These are phyloP conservation scores for Pelargonium citronellum DNA, from an alignment of 441 rosid species.

Conservation along the genomic window DNA sequence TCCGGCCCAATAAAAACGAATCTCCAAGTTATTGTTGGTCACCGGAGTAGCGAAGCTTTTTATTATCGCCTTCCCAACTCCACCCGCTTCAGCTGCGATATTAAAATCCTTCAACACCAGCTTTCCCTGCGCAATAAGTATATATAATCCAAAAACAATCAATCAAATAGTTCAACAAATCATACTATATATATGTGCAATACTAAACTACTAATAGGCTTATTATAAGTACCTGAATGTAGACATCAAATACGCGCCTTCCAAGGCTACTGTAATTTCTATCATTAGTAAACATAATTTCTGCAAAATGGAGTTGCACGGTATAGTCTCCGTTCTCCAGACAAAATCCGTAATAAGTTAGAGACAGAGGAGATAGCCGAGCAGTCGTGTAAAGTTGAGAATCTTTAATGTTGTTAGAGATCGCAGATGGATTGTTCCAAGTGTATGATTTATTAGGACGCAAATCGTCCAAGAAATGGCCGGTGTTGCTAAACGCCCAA, in stretches of 20 bases:
- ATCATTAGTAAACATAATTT: constrained; percentile 34
- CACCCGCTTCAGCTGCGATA: constrained; percentile 42
- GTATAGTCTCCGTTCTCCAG: constrained; percentile 42
- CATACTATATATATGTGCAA: no score
- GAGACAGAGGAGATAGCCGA: constrained; percentile 45
- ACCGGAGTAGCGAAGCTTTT: constrained; percentile 29
- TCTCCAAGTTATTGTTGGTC: constrained; percentile 35
- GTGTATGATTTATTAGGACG: not conserved
- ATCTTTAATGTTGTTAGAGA: constrained; percentile 24
- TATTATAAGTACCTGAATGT: constrained; percentile 17
- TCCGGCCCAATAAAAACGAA: constrained; percentile 60
- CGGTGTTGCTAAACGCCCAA: constrained; percentile 55
- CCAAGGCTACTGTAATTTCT: constrained; percentile 33
- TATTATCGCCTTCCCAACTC: constrained; percentile 30
- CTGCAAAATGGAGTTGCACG: constrained; percentile 57
- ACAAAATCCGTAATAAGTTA: constrained; percentile 53
- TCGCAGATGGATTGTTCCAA: constrained; percentile 15
- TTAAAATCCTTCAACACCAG: constrained; percentile 36
- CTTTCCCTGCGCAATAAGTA: constrained; percentile 25
- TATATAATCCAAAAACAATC: not conserved
- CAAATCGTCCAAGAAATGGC: constrained; percentile 41
- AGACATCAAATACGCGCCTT: constrained; percentile 50
- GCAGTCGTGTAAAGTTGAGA: constrained; percentile 39
- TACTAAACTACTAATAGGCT: no score
- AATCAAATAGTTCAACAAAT: not conserved